phyloP scores from a whole-genome alignment of 2,329 filamentous ascomycete genomes.

The Pseudogymnoascus destructans region DNA sequence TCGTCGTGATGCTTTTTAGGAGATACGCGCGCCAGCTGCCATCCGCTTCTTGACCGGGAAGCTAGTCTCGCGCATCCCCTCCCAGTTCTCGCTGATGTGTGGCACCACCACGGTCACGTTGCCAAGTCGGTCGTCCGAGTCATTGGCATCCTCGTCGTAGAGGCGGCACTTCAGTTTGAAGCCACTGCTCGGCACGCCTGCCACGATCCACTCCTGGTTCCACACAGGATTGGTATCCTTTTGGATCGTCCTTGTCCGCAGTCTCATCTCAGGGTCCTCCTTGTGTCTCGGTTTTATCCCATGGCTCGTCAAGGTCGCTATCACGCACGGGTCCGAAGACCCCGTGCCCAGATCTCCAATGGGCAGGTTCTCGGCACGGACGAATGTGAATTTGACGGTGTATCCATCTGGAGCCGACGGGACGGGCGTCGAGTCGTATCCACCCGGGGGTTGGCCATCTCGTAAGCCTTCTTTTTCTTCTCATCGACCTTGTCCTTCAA shows the following conservation, averaged over 20 bases:
- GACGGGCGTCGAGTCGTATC: slow-evolving; percentile 68
- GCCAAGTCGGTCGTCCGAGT: slow-evolving; percentile 77
- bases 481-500: slow-evolving; percentile 23
- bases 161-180: slow-evolving; percentile 76
- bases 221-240: slow-evolving; percentile 62
- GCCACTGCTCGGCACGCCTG: slow-evolving; percentile 68
- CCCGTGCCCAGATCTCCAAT: slow-evolving; percentile 65
- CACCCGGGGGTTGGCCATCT: slow-evolving; percentile 38
- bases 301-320: slow-evolving; percentile 56
- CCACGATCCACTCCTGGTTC: slow-evolving; percentile 78
- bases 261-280: slow-evolving; percentile 63
- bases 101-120: slow-evolving; percentile 63
- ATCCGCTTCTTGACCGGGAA: slow-evolving; percentile 71
- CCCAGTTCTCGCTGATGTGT: slow-evolving; percentile 50
- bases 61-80: slow-evolving; percentile 47
- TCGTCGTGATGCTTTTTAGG: slow-evolving; percentile 52
- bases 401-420: slow-evolving; percentile 64
- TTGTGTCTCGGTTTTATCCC: slow-evolving; percentile 65
- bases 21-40: slow-evolving; percentile 76
- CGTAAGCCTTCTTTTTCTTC: slow-evolving; percentile 23
- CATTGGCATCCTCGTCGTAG: slow-evolving; percentile 79
- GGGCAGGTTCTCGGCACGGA: slow-evolving; percentile 68
- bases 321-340: slow-evolving; percentile 73
- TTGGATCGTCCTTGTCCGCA: slow-evolving; percentile 65
- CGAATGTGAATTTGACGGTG: slow-evolving; percentile 74